Evolutionary conservation across 164 flowering plant species (phyloP), one percentile per base, ranked within the genome.

Genomic region (Chimonanthus salicifolius): DNA sequence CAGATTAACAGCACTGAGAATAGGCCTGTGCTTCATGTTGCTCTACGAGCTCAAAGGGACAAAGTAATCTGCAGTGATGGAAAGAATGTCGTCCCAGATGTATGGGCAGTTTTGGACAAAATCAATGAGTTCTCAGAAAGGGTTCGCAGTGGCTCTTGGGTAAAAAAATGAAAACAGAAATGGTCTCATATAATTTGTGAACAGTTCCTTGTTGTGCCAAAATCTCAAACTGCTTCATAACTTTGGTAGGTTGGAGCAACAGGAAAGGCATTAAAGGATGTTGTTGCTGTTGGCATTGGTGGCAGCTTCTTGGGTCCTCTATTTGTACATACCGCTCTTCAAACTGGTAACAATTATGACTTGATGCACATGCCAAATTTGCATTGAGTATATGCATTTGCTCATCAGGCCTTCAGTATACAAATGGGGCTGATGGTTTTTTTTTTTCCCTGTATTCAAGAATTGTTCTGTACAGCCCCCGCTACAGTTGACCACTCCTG

Each of bases 281-380:
- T 94, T 47, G 70, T 94, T 72, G 83, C 97, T 49, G 77, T 93
- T 80, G 98, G 98, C 71, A 93, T 93, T 77, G 99, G 99, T 68
- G 98, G 99, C 70, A 95, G 98, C 83, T 95, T 86, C 81, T 82
- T 95, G 75, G 99, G 99, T 69, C 99, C 99, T 76, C 83, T 93
- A 13, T 95, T 95, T 85, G 98, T 95, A 64, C 99, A 95, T 78
- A 90, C 98, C 67, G 98, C 99, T 80, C 95, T 95, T 64, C 98
- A 93, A 82, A 89, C 98, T 84, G 98, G 73, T 89, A 13, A 54
- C 16, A 6, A 8, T 54, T 13, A 54, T 47, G 43, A 58, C 21
- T 50, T 67, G 11, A 49, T 71, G 68, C 33, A 54, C 11, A 64
- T 8, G 15, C 49, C 62, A 16, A 9, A 3, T 62, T 8, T 4